These are phyloP conservation scores for Cryphonectria nitschkei DNA, from an alignment of 2,329 filamentous ascomycete species.

Conservation along the genomic window DNA sequence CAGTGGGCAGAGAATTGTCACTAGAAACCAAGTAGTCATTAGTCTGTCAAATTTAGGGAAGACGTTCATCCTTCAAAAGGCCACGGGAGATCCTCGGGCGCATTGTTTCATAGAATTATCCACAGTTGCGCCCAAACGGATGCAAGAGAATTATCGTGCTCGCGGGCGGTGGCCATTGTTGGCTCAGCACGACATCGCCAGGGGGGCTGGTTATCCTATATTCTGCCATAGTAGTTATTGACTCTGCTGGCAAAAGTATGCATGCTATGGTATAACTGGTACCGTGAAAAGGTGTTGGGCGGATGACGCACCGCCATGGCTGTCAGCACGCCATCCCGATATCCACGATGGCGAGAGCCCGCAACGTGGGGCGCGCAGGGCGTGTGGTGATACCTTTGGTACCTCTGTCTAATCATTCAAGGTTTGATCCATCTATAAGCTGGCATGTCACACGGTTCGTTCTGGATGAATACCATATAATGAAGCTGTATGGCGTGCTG, in stretches of 20 bases:
- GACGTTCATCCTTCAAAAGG: neutral
- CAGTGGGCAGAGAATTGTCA: neutral
- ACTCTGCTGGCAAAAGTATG: neutral
- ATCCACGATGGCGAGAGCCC: neutral
- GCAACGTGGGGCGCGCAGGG: conserved; percentile 12
- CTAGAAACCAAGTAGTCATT: neutral
- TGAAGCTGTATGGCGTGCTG: conserved; percentile 16
- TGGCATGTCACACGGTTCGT: neutral
- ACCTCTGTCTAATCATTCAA: neutral
- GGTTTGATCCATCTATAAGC: neutral
- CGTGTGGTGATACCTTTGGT: neutral
- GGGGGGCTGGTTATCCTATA: neutral
- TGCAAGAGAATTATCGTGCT: neutral
- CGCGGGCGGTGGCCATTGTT: neutral
- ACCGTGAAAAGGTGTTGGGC: neutral
- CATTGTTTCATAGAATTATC: neutral
- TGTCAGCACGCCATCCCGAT: conserved; percentile 19
- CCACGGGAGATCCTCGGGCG: neutral
- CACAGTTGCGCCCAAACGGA: neutral
- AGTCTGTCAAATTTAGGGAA: neutral
- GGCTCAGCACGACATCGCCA: neutral
- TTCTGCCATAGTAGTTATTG: too few relatives aligned
- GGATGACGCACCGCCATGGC: conserved; percentile 13
- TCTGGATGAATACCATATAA: conserved; percentile 13
- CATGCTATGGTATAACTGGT: neutral